These are phyloP conservation scores for Fusarium keratoplasticum DNA, from an alignment of 2,329 filamentous ascomycete genomes.

Conservation along the genomic window DNA sequence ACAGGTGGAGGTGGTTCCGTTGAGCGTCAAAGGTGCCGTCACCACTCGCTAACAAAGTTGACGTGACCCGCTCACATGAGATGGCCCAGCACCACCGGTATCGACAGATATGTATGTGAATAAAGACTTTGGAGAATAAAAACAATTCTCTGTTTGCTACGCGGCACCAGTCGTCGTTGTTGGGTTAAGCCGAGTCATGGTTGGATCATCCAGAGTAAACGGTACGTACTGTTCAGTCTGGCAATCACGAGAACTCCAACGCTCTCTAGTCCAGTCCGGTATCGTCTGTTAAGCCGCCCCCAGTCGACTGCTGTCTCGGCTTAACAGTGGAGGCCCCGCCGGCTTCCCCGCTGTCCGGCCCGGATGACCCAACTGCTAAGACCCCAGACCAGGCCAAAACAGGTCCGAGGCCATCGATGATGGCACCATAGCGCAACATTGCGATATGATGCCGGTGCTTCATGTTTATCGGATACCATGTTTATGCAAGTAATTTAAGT, in stretches of 20 bases:
- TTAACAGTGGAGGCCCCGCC: conserved; percentile 36
- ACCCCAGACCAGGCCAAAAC: conserved; percentile 30
- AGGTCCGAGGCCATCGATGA: conserved; percentile 11
- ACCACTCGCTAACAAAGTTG: conserved; percentile 32
- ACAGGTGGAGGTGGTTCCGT: conserved; percentile 41
- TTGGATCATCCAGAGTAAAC: conserved; percentile 16
- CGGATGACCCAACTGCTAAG: conserved; percentile 14
- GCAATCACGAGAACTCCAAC: conserved; percentile 39
- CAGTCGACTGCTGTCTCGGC: conserved; percentile 5
- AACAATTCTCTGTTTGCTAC: conserved; percentile 1
- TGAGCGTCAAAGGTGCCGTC: conserved; percentile 37
- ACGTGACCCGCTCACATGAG: conserved; percentile 23
- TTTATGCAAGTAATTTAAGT: neutral
- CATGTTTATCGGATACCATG: neutral
- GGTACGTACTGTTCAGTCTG: conserved; percentile 25
- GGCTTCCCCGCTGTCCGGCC: conserved; percentile 36
- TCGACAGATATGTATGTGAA: neutral
- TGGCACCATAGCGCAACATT: conserved; percentile 18
- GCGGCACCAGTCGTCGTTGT: neutral
- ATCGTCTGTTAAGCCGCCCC: conserved; percentile 26
- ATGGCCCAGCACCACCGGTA: conserved; percentile 4
- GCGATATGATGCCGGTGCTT: neutral
- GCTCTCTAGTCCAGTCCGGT: conserved; percentile 19
- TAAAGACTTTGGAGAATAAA: neutral
- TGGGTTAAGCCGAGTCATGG: conserved; percentile 28